A percentile compares a stretch with the other conserved stretches of the same genome.
Evolutionary conservation across 805 yeast genomes (phyloP).

Genomic region (Candida khao-thaluensis): DNA sequence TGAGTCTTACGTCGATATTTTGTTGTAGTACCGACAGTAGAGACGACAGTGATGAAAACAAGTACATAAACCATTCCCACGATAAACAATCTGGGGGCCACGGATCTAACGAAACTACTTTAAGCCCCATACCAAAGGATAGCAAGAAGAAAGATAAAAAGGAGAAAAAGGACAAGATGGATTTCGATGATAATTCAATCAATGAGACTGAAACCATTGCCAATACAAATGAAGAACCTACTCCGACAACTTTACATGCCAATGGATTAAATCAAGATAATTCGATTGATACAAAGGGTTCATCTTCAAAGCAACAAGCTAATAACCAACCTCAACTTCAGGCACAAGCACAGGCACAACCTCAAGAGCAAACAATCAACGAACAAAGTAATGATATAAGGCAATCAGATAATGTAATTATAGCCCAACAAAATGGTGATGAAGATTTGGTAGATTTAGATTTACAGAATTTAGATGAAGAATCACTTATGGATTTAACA

Average conservation of each 20-base stretch:
- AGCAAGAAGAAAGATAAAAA: constrained; percentile 18
- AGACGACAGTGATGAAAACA: constrained; percentile 33
- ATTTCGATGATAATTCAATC: constrained; percentile 39
- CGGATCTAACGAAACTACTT: constrained; percentile 1
- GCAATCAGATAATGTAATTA: constrained; percentile 13
- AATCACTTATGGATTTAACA: constrained; percentile 52
- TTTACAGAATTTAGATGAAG: constrained; percentile 21
- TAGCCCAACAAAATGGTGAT: constrained; percentile 12
- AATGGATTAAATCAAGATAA: constrained; percentile 4
- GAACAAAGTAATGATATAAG: background rate
- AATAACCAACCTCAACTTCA: background rate
- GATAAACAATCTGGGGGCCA: constrained; percentile 5
- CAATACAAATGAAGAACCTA: constrained; percentile 20
- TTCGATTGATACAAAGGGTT: constrained; percentile 9
- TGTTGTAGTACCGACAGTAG: constrained; percentile 39
- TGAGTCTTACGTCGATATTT: constrained; percentile 22
- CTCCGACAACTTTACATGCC: constrained; percentile 7
- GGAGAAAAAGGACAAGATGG: constrained; percentile 28
- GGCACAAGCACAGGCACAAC: background rate
- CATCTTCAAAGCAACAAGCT: constrained; percentile 9
- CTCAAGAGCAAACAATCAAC: constrained; percentile 1
- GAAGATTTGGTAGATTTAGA: constrained; percentile 20
- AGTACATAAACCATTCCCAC: constrained; percentile 15
- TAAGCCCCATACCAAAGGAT: background rate
- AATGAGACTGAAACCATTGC: constrained; percentile 44